Evolutionary conservation across 805 yeast genomes (phyloP).

Genomic region (Candida gorgasii): DNA sequence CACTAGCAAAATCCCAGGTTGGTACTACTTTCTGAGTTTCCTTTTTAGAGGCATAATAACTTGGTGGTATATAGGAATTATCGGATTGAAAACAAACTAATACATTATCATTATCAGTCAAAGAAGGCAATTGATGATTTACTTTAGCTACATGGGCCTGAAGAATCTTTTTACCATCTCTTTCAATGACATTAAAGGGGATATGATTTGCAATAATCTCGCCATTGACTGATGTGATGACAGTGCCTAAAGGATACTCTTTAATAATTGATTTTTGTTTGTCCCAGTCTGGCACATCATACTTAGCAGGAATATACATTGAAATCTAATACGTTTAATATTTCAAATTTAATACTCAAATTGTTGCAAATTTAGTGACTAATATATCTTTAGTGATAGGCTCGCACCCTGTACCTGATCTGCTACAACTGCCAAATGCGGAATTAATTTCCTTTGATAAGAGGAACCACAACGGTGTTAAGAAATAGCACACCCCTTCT

Average conservation of each 20-base stretch:
- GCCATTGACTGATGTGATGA: slow-evolving; percentile 41
- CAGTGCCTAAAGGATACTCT: slow-evolving; percentile 52
- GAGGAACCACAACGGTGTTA: no score
- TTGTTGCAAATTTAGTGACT: neutral
- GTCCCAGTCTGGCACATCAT: slow-evolving; percentile 34
- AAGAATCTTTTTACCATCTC: slow-evolving; percentile 39
- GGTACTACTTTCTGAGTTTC: slow-evolving; percentile 65
- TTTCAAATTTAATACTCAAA: neutral
- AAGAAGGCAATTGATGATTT: slow-evolving; percentile 50
- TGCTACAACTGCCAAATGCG: slow-evolving; percentile 3
- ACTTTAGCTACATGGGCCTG: slow-evolving; percentile 56
- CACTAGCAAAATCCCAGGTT: slow-evolving; percentile 65
- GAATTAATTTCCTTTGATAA: slow-evolving; percentile 1
- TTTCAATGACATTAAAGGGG: slow-evolving; percentile 48
- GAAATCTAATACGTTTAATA: no score
- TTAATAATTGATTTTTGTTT: slow-evolving; percentile 43
- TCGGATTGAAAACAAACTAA: slow-evolving; percentile 54
- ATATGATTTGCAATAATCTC: slow-evolving; percentile 52
- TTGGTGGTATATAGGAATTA: slow-evolving; percentile 57
- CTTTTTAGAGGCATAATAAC: slow-evolving; percentile 58
- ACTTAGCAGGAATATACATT: slow-evolving; percentile 42
- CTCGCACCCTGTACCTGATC: neutral
- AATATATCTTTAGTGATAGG: neutral
- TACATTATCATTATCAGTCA: slow-evolving; percentile 39
- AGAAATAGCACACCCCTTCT: no score